Conservation (phyloP, 805 yeast genomes). For the Suhomyces sp. region DNA sequence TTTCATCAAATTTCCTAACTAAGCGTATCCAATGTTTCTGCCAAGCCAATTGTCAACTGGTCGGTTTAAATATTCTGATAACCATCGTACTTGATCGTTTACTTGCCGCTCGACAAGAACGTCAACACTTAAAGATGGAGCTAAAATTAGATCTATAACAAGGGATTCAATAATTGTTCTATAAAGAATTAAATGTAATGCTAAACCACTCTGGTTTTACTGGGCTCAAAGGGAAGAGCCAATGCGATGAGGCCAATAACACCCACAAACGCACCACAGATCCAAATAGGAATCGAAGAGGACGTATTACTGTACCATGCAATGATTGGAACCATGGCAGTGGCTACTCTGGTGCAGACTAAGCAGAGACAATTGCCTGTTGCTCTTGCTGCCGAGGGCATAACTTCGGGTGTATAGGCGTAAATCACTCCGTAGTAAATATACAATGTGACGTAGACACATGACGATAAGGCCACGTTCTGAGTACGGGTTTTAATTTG, state of each 20-base stretch:
- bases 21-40: too few species aligned
- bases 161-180: too few species aligned
- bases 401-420: slow-evolving; percentile 36
- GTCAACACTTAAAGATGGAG: too few species aligned
- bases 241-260: slow-evolving; percentile 30
- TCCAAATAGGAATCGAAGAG: slow-evolving; percentile 31
- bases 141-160: too few species aligned
- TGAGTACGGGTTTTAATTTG: slow-evolving; percentile 15
- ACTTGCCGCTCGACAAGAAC: too few species aligned
- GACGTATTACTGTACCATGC: slow-evolving; percentile 30
- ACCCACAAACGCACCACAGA: slow-evolving; percentile 35
- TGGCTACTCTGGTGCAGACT: slow-evolving; percentile 28
- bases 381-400: slow-evolving; percentile 35
- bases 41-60: too few species aligned
- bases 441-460: slow-evolving; percentile 18
- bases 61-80: too few species aligned
- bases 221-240: slow-evolving; percentile 35
- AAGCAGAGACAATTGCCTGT: slow-evolving; percentile 36
- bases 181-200: too few species aligned
- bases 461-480: slow-evolving; percentile 18
- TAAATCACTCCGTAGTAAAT: slow-evolving; percentile 29
- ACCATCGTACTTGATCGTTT: too few species aligned
- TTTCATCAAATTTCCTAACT: too few species aligned
- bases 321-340: slow-evolving; percentile 31
- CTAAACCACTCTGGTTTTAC: slow-evolving; percentile 22